Conservation (phyloP, 1,139 yeast genomes). For the Debaryomycetaceae sp. region DNA sequence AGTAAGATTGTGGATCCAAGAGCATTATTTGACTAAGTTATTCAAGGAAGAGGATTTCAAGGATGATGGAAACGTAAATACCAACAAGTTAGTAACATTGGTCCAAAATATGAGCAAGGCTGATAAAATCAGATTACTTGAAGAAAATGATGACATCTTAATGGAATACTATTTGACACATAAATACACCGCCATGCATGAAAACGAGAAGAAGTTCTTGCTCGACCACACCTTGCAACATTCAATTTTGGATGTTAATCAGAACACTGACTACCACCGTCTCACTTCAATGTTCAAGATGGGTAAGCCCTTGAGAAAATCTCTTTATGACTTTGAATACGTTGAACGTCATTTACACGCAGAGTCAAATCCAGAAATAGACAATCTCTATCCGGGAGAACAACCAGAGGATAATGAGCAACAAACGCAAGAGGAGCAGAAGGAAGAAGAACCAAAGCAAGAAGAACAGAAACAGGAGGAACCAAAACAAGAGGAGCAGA, state of each 20-base stretch:
- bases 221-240: constrained; percentile 19
- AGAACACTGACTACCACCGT: constrained; percentile 18
- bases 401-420: background rate
- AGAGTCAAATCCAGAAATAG: background rate
- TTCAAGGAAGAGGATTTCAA: constrained; percentile 12
- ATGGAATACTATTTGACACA: constrained; percentile 42
- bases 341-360: constrained; percentile 14
- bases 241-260: constrained; percentile 15
- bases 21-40: constrained; percentile 14
- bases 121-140: constrained; percentile 27
- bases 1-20: constrained; percentile 30
- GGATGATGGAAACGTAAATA: constrained; percentile 11
- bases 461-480: background rate
- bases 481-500: background rate
- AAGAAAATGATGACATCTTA: constrained; percentile 31
- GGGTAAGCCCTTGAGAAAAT: constrained; percentile 27
- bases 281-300: constrained; percentile 24
- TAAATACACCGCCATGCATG: constrained; percentile 33
- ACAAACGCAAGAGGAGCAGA: background rate
- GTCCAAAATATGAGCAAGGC: constrained; percentile 19
- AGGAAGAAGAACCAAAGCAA: background rate
- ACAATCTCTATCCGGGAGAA: background rate
- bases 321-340: constrained; percentile 28
- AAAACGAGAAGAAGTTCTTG: constrained; percentile 26
- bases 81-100: constrained; percentile 13